Base-by-base conservation (phyloP, 257 asterid species). In the Plectranthus barbatus region DNA sequence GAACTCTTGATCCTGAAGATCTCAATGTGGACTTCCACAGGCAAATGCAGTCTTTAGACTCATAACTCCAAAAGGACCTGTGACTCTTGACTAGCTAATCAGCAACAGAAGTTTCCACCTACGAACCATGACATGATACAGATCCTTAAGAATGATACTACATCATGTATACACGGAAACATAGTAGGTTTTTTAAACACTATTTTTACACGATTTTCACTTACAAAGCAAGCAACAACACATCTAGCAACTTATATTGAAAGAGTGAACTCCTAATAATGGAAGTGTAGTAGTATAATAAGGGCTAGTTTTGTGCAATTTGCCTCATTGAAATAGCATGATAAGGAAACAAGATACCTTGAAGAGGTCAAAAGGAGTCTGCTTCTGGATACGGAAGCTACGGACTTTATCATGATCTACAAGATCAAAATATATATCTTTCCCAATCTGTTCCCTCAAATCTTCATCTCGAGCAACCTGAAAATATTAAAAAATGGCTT, bases 391-490 rank as follows among this genome's bases (percentile, higher is more conserved):
- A 29, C 99, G 87, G 68, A 93, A 93, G 80, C 79, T 87, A 39
- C 77, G 90, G 57, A 90, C 97, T 86, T 90, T 90, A 64, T 93
- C 99, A 70, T 90, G 99, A 79, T 93, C 99, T 44, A 93, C 96
- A 69, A 93, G 95, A 80, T 93, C 99, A 60, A 93, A 93, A 76
- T 75, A 84, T 67, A 84, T 81, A 68, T 87, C 92, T 76, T 90
- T 93, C 17, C 99, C 99, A 13, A 93, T 90, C 83, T 93, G 97
- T 66, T 90, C 95, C 72, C 29, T 79, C 76, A 93, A 68, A 69
- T 93, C 96, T 74, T 82, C 99, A 74, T 93, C 99, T 23, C 95
- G 95, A 50, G 97, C 97, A 82, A 93, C 97, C 99, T 92, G 75
- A 71, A 70, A 24, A 72, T 39, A 50, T 51, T 46, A 50, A 49